Conservation (phyloP, 2,329 filamentous ascomycete species). For the Aspergillus sp. region DNA sequence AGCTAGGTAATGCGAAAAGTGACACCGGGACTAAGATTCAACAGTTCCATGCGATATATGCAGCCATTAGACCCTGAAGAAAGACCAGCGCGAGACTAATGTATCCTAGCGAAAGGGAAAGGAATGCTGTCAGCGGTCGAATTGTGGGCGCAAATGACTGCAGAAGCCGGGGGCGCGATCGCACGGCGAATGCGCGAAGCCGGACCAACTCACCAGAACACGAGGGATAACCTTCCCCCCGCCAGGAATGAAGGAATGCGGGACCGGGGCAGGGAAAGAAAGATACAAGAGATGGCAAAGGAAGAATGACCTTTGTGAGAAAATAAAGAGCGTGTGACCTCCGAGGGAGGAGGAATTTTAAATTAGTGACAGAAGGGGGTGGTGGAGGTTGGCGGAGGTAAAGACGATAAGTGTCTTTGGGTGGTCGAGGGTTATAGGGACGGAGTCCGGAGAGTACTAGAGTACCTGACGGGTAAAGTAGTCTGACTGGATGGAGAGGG, state of each 20-base stretch:
- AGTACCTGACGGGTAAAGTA: not conserved
- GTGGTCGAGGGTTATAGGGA: not conserved
- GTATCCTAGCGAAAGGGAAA: not conserved
- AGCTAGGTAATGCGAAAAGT: not conserved
- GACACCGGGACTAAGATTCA: not conserved
- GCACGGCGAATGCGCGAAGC: constrained; percentile 14
- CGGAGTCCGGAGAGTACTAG: not conserved
- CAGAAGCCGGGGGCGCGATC: constrained; percentile 14
- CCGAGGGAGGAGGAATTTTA: constrained; percentile 5
- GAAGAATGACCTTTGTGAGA: not conserved
- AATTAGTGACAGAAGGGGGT: not conserved
- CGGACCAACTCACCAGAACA: constrained; percentile 16
- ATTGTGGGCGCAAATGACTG: constrained; percentile 12
- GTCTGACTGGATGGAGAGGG: not conserved
- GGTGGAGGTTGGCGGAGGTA: not conserved
- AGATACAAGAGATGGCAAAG: not conserved
- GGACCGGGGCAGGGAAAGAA: not conserved
- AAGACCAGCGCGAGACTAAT: not conserved
- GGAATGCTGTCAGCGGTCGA: constrained; percentile 16
- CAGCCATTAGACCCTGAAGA: constrained; percentile 1
- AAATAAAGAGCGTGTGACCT: constrained; percentile 14
- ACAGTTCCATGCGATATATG: constrained; percentile 7
- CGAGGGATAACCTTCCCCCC: constrained; percentile 14
- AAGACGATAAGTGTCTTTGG: not conserved
- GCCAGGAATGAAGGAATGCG: constrained; percentile 21